Conservation (phyloP, 2,329 filamentous ascomycete species). For the Aspergillus quadricinctus region DNA sequence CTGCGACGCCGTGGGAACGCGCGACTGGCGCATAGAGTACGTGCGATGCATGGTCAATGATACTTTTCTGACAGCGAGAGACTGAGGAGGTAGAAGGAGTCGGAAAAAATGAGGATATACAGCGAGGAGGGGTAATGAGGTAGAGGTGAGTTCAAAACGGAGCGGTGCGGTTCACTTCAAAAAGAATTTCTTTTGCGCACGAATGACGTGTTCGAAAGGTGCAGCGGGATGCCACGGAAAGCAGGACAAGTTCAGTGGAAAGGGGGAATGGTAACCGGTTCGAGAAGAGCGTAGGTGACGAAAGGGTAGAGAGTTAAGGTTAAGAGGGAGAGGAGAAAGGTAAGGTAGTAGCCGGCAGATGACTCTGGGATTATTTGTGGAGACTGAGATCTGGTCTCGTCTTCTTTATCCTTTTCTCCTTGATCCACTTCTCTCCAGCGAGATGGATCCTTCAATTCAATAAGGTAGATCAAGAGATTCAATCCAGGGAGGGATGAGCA, state of each 20-base stretch:
- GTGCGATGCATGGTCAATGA: constrained; percentile 79
- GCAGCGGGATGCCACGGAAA: constrained; percentile 27
- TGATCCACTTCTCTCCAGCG: neutral
- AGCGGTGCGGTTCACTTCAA: neutral
- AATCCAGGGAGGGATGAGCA: neutral
- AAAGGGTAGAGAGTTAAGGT: constrained; percentile 2
- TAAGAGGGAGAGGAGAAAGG: neutral
- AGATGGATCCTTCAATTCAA: neutral
- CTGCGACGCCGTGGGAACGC: constrained; percentile 90
- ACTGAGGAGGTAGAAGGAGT: neutral
- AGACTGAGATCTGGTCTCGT: neutral
- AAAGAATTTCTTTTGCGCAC: constrained; percentile 23
- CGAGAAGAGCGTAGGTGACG: constrained; percentile 5
- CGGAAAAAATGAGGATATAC: constrained; percentile 1
- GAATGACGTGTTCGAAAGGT: constrained; percentile 27
- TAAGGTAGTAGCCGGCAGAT: neutral
- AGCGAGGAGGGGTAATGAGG: constrained; percentile 1
- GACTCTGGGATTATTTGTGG: neutral
- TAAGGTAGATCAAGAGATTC: neutral
- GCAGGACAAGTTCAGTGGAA: constrained; percentile 1
- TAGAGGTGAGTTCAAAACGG: constrained; percentile 8
- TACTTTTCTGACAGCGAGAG: neutral
- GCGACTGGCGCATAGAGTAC: constrained; percentile 96
- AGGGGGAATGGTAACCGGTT: constrained; percentile 17
- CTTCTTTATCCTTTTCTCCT: neutral